Conservation (phyloP, 495 filamentous ascomycete genomes). For the Daldinia childiae region DNA sequence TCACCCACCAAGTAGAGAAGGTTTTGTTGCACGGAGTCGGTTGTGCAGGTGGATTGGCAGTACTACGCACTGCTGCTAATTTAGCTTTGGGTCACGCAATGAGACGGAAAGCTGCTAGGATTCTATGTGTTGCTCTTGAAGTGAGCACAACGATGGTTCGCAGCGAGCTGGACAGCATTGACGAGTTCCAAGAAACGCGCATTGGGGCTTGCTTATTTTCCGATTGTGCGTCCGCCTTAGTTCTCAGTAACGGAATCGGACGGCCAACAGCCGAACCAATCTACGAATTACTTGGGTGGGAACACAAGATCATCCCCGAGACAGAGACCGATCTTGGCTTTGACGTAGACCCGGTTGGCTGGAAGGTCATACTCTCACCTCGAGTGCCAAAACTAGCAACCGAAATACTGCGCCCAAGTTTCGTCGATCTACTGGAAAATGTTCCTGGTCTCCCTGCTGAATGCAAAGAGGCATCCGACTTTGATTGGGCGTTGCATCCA, state of each 20-base stretch:
- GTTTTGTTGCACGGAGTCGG: slow-evolving; percentile 70
- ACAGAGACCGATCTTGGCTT: slow-evolving; percentile 67
- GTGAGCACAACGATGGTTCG: slow-evolving; percentile 66
- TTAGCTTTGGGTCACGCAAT: slow-evolving; percentile 66
- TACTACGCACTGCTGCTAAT: slow-evolving; percentile 68
- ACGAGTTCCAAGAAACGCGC: slow-evolving; percentile 60
- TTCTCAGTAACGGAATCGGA: slow-evolving; percentile 67
- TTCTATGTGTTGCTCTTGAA: slow-evolving; percentile 70
- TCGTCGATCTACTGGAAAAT: slow-evolving; percentile 55
- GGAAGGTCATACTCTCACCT: slow-evolving; percentile 69
- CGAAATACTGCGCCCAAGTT: slow-evolving; percentile 59
- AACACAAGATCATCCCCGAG: slow-evolving; percentile 63
- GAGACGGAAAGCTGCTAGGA: slow-evolving; percentile 61
- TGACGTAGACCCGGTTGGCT: slow-evolving; percentile 67
- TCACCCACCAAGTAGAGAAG: slow-evolving; percentile 62
- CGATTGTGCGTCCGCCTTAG: slow-evolving; percentile 68
- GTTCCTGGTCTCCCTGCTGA: slow-evolving; percentile 52
- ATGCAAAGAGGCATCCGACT: slow-evolving; percentile 58
- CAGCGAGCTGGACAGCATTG: slow-evolving; percentile 66
- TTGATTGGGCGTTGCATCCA: slow-evolving; percentile 76
- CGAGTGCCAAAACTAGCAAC: slow-evolving; percentile 64
- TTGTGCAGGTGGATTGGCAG: slow-evolving; percentile 69
- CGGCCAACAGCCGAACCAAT: slow-evolving; percentile 50
- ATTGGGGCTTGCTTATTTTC: slow-evolving; percentile 70
- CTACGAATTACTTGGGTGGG: slow-evolving; percentile 69